phyloP scores from a whole-genome alignment of 345 rosid species.

The Eucalyptus fibrosa region DNA sequence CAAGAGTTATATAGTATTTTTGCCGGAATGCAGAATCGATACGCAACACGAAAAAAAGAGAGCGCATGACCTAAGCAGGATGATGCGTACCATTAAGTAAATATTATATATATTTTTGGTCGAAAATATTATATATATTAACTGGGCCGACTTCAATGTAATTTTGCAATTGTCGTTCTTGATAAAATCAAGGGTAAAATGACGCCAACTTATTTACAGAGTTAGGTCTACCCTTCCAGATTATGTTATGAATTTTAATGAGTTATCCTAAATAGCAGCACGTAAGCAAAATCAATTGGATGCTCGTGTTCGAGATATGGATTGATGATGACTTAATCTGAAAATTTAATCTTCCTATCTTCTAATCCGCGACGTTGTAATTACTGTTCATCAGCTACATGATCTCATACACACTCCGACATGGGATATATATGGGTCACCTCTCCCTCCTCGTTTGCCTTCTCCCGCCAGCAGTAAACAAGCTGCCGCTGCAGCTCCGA shows the following conservation, averaged over 20 bases:
- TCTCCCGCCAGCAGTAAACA: too few relatives aligned
- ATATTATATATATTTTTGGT: not conserved
- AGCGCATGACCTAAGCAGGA: not conserved
- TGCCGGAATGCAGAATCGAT: not conserved
- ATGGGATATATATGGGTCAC: rapidly evolving
- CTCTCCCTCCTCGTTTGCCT: not conserved
- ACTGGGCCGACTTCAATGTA: not conserved
- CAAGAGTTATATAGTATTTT: not conserved
- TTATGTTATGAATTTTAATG: not conserved
- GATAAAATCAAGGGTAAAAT: not conserved
- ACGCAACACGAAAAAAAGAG: not conserved
- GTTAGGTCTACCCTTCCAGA: not conserved
- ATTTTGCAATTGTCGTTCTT: not conserved
- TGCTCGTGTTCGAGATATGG: not conserved
- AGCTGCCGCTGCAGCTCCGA: not conserved
- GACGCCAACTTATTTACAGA: not conserved
- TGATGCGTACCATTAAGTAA: not conserved
- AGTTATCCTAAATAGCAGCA: not conserved
- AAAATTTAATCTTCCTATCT: not conserved
- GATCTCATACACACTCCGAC: rapidly evolving
- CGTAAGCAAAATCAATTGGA: not conserved
- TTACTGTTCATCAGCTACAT: not conserved
- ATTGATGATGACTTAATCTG: not conserved
- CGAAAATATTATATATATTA: not conserved
- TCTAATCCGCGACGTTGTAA: not conserved